A percentile compares a stretch with the other conserved stretches of the same genome.
These are phyloP conservation scores for Aschersonia sp. DNA, from an alignment of 2,329 filamentous ascomycete species.

Conservation along the genomic window DNA sequence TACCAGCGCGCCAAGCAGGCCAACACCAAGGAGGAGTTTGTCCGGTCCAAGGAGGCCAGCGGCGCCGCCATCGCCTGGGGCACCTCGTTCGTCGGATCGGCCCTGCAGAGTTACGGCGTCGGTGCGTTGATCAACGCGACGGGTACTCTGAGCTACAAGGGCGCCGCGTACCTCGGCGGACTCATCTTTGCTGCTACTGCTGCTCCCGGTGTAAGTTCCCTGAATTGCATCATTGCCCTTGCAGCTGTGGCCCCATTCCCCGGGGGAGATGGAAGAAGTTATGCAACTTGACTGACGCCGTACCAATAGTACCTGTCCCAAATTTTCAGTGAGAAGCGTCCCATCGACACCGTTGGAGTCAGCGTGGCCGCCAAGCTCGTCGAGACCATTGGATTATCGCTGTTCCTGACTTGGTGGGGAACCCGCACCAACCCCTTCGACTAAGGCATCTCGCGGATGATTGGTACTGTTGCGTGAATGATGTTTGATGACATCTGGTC, in stretches of 20 bases:
- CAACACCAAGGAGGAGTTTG: constrained; percentile 93
- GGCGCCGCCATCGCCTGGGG: constrained; percentile 81
- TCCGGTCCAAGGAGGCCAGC: constrained; percentile 82
- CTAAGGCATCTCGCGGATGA: constrained; percentile 23
- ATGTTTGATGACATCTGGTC: background rate
- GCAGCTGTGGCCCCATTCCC: no score
- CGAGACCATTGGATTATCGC: constrained; percentile 81
- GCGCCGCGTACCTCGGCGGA: constrained; percentile 80
- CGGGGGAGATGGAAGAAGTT: background rate
- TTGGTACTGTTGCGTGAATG: background rate
- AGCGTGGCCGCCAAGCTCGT: constrained; percentile 71
- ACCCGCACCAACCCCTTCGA: constrained; percentile 88
- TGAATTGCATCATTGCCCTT: no score
- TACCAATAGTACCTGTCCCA: constrained; percentile 62
- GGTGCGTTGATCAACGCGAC: constrained; percentile 89
- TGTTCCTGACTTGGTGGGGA: constrained; percentile 96
- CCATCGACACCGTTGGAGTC: constrained; percentile 78
- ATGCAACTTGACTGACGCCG: background rate
- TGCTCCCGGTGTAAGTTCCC: constrained; percentile 57
- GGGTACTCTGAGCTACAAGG: constrained; percentile 91
- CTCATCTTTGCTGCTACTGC: constrained; percentile 86
- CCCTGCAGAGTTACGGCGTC: constrained; percentile 78
- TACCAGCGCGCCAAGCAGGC: constrained; percentile 84
- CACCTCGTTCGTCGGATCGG: constrained; percentile 77
- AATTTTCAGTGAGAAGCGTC: constrained; percentile 80